Conservation (phyloP, 192 early-diverging fungal genomes). For the Mortierella hygrophila region DNA sequence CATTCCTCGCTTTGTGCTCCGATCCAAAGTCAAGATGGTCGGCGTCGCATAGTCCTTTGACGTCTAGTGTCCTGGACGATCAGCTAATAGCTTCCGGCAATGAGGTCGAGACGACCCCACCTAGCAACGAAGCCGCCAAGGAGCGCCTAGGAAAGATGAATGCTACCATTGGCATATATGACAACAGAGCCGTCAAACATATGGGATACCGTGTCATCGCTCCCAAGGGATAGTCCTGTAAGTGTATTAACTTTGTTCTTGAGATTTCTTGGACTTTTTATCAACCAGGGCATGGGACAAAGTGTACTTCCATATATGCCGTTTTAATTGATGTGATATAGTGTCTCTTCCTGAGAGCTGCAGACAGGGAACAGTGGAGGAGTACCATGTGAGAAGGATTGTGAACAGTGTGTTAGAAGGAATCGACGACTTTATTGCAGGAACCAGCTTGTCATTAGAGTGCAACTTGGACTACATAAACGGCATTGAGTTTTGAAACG, state of each 20-base stretch:
- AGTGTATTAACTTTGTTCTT: not conserved
- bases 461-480: conserved; percentile 92
- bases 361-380: conserved; percentile 60
- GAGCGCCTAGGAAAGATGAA: conserved; percentile 35
- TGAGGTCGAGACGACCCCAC: not conserved
- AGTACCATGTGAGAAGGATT: conserved; percentile 84
- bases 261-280: not conserved
- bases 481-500: conserved; percentile 97
- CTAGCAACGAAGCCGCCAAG: conserved; percentile 17
- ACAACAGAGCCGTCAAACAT: conserved; percentile 27
- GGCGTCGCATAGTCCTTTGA: conserved; percentile 73
- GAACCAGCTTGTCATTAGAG: conserved; percentile 86
- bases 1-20: conserved; percentile 82
- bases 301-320: not conserved
- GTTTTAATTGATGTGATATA: conserved; percentile 9
- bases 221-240: conserved; percentile 45
- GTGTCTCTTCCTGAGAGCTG: conserved; percentile 67
- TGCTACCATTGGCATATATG: conserved; percentile 29
- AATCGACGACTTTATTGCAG: conserved; percentile 78
- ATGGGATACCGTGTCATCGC: conserved; percentile 43
- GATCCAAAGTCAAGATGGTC: conserved; percentile 79
- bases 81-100: conserved; percentile 22
- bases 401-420: conserved; percentile 95
- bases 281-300: not conserved
- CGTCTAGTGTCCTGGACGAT: conserved; percentile 85